Base-by-base conservation (phyloP, 257 asterid genomes). In the Gentiana macrophylla region DNA sequence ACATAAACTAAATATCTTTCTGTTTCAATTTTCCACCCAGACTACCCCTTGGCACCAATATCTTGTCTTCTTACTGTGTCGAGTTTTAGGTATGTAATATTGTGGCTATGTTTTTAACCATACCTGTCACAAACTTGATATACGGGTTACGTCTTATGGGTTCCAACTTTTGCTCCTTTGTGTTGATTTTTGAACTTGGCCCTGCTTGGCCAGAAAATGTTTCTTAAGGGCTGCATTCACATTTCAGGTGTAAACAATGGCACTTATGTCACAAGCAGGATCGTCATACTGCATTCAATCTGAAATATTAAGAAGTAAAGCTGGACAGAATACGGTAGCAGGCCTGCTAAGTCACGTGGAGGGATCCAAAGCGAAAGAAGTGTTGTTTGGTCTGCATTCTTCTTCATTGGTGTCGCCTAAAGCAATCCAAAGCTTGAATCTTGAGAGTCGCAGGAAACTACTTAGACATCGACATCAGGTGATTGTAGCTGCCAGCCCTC, bases 401-500 rank as follows among this genome's bases (percentile, higher is more conserved):
- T 63, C 79, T 72, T 74, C 78, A 6, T 41, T 73, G 70, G 68
- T 64, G 67, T 70, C 83, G 44, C 47, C 72, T 52, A 79, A 68
- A 73, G 65, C 68, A 46, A 62, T 55, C 47, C 66, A 50, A 50
- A 65, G 67, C 56, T 63, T 66, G 70, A 49, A 62, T 60, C 57
- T 71, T 49, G 73, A 64, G 71, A 71, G 65, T 52, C 35, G 41
- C 38, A 75, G 68, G 54, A 65, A 55, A 34, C 75, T 58, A 64
- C 49, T 35, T 53, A 75, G 66, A 62, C 71, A 76, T 62, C 68
- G 88, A 62, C 65, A 52, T 57, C 71, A 33, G 71, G 51, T 73
- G 60, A 75, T 75, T 62, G 94, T 87, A 59, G 93, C 84, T 72
- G 98, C 98, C 49, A 91, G 97, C 77, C 98, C 98, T 73, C 97